A percentile compares a stretch with the other conserved stretches of the same genome.
Conservation (phyloP, 2,329 filamentous ascomycete genomes). For the Zymoseptoria ardabiliae region DNA sequence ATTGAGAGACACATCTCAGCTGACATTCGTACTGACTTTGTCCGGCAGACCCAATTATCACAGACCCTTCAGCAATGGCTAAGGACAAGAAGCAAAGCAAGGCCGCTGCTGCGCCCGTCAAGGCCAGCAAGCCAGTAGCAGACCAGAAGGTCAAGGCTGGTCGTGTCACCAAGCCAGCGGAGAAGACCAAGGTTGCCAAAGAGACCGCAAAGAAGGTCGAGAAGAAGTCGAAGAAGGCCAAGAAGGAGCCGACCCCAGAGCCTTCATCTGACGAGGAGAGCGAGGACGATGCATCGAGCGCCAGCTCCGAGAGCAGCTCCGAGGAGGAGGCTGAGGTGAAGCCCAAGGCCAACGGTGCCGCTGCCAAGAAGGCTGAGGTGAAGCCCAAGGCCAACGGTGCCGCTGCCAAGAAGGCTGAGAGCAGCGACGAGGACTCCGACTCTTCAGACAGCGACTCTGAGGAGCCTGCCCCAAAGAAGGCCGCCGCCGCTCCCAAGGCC, state of each 20-base stretch:
- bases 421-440: constrained; percentile 13
- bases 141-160: constrained; percentile 54
- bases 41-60: constrained; percentile 24
- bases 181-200: constrained; percentile 51
- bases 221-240: constrained; percentile 41
- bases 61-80: constrained; percentile 30
- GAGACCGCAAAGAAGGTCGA: constrained; percentile 41
- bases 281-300: constrained; percentile 26
- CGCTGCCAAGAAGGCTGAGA: constrained; percentile 17
- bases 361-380: too few species aligned
- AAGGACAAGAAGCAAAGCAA: constrained; percentile 40
- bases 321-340: constrained; percentile 30
- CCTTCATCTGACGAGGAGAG: constrained; percentile 31
- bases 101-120: constrained; percentile 22
- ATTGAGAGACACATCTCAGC: constrained; percentile 7
- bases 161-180: constrained; percentile 59
- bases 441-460: constrained; percentile 29
- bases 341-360: constrained; percentile 15
- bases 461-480: constrained; percentile 15
- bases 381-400: constrained; percentile 23
- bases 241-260: constrained; percentile 43
- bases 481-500: constrained; percentile 16
- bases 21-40: constrained; percentile 21
- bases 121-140: constrained; percentile 39
- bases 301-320: constrained; percentile 31